Conservation (phyloP, 768 basidiomycete genomes). For the Leccinum imitatum region DNA sequence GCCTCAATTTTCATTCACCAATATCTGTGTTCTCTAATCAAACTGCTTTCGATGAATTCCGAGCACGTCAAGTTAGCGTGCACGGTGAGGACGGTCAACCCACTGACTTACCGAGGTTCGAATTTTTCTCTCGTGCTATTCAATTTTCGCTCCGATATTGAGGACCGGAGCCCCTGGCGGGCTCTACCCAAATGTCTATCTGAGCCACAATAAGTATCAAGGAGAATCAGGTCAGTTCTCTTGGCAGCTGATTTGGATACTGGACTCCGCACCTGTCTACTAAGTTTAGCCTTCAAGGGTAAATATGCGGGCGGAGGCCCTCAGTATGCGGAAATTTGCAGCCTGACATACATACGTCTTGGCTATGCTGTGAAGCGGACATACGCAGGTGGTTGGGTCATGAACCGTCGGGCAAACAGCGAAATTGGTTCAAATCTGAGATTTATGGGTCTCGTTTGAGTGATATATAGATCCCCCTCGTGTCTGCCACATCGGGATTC, state of each 20-base stretch:
- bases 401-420: slow-evolving; percentile 6
- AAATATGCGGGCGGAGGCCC: background rate
- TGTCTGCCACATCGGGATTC: slow-evolving; percentile 24
- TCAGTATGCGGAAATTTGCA: background rate
- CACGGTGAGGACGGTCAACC: background rate
- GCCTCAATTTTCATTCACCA: slow-evolving; percentile 2
- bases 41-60: background rate
- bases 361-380: slow-evolving; percentile 9
- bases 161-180: background rate
- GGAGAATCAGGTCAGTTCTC: slow-evolving; percentile 5
- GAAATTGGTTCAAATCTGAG: slow-evolving; percentile 30
- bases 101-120: background rate
- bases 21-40: background rate
- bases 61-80: background rate
- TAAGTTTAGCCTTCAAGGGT: slow-evolving; percentile 6
- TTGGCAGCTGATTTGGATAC: slow-evolving; percentile 8
- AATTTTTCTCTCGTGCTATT: background rate
- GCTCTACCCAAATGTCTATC: background rate
- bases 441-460: slow-evolving; percentile 24
- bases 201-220: slow-evolving; percentile 7
- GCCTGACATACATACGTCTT: background rate
- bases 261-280: background rate
- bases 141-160: background rate
- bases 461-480: slow-evolving; percentile 13
- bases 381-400: background rate